phyloP scores from a whole-genome alignment of 73 alveolate species.

The Paramecium sexaurelia region DNA sequence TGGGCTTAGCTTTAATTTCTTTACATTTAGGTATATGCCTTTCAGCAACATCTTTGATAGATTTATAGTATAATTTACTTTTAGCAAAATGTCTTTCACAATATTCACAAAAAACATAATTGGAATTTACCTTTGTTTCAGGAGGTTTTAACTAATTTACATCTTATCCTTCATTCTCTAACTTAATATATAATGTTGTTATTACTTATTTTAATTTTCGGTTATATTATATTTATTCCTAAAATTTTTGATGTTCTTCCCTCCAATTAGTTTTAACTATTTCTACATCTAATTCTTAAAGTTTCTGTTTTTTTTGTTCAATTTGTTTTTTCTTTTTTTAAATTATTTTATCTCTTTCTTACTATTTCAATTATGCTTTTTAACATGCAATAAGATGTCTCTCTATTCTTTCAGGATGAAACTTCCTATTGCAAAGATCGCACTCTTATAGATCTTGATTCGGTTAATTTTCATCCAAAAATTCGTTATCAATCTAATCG shows the following conservation, averaged over 20 bases:
- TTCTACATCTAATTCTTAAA: not conserved
- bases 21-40: conserved; percentile 76
- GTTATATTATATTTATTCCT: conserved; percentile 35
- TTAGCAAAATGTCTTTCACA: conserved; percentile 66
- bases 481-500: conserved; percentile 7
- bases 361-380: conserved; percentile 2
- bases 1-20: conserved; percentile 69
- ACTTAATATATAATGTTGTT: not conserved
- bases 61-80: not conserved
- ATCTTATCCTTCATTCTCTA: conserved; percentile 33
- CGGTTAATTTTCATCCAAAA: not conserved
- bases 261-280: conserved; percentile 30
- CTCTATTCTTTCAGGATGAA: conserved; percentile 47
- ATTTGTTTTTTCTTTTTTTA: not conserved
- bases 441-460: conserved; percentile 6
- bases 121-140: not conserved
- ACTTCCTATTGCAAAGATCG: conserved; percentile 5
- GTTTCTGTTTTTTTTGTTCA: not conserved
- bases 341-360: conserved; percentile 27
- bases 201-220: conserved; percentile 40
- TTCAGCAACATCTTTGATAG: conserved; percentile 67
- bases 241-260: conserved; percentile 50
- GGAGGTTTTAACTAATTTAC: not conserved
- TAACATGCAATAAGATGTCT: conserved; percentile 33
- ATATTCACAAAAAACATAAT: conserved; percentile 67